Evolutionary conservation across 345 rosid genomes (phyloP).

Genomic region (Physaria fendleri): DNA sequence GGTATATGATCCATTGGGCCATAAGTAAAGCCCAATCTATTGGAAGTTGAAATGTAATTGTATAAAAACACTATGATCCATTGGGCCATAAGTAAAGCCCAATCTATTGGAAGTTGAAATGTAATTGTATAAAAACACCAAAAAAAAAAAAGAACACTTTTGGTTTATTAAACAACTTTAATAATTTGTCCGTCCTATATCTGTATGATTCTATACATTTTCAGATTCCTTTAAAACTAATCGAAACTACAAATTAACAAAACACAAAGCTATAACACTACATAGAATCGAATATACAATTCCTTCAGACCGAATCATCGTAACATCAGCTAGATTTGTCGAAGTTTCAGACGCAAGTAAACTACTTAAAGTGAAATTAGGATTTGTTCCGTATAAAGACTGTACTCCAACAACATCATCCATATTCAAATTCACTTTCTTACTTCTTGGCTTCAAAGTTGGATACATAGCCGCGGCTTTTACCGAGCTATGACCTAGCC

Average conservation of each 20-base stretch:
- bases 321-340: slow-evolving; percentile 31
- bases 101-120: background rate
- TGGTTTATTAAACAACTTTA: too few species aligned
- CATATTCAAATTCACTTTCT: slow-evolving; percentile 43
- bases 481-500: slow-evolving; percentile 54
- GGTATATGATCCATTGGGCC: background rate
- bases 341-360: slow-evolving; percentile 63
- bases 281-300: background rate
- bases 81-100: slow-evolving; percentile 1
- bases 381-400: slow-evolving; percentile 74
- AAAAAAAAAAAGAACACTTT: background rate
- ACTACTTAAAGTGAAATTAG: slow-evolving; percentile 47
- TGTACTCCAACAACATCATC: slow-evolving; percentile 73
- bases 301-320: slow-evolving; percentile 22
- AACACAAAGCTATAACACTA: slow-evolving; percentile 4
- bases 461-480: slow-evolving; percentile 87
- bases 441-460: slow-evolving; percentile 66
- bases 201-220: slow-evolving; percentile 7
- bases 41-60: background rate
- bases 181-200: too few species aligned
- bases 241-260: slow-evolving; percentile 7
- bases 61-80: background rate
- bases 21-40: background rate
- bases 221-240: background rate
- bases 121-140: too few species aligned